Evolutionary conservation across 163 green algal genomes (phyloP).

Genomic region (Chloromonas sp.): DNA sequence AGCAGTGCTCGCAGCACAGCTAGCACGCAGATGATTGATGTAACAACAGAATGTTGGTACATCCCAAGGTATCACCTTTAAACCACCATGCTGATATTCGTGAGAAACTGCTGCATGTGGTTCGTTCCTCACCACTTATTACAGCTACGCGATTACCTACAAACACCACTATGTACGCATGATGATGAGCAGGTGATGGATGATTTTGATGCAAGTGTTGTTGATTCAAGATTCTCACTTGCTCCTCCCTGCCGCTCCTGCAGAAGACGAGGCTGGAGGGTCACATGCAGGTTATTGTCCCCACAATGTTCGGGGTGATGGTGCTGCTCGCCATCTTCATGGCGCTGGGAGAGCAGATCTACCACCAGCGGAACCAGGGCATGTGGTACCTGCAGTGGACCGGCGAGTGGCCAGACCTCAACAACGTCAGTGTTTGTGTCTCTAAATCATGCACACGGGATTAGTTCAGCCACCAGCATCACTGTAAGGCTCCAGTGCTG

Average conservation of each 20-base stretch:
- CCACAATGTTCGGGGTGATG: constrained; percentile 20
- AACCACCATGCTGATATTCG: too few species aligned
- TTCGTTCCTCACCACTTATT: too few species aligned
- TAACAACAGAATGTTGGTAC: too few species aligned
- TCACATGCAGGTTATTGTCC: constrained; percentile 71
- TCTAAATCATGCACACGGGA: too few species aligned
- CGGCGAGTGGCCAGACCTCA: constrained; percentile 20
- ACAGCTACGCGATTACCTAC: too few species aligned
- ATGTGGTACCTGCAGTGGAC: constrained; percentile 26
- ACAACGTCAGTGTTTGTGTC: not conserved
- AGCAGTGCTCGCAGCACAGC: too few species aligned
- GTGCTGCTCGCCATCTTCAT: constrained; percentile 14
- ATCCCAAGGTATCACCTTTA: too few species aligned
- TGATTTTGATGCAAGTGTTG: not conserved
- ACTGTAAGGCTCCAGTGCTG: not conserved
- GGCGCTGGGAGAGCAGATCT: constrained; percentile 18
- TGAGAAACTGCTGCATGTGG: too few species aligned
- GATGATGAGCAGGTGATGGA: too few species aligned
- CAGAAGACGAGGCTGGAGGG: constrained; percentile 59
- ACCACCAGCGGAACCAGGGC: not conserved
- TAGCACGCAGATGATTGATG: too few species aligned
- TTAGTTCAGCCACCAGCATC: too few species aligned
- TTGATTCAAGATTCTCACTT: not conserved
- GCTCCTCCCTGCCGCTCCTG: not conserved
- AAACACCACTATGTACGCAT: too few species aligned